Conservation (phyloP, 495 filamentous ascomycete species). For the Xylaria venustula region DNA sequence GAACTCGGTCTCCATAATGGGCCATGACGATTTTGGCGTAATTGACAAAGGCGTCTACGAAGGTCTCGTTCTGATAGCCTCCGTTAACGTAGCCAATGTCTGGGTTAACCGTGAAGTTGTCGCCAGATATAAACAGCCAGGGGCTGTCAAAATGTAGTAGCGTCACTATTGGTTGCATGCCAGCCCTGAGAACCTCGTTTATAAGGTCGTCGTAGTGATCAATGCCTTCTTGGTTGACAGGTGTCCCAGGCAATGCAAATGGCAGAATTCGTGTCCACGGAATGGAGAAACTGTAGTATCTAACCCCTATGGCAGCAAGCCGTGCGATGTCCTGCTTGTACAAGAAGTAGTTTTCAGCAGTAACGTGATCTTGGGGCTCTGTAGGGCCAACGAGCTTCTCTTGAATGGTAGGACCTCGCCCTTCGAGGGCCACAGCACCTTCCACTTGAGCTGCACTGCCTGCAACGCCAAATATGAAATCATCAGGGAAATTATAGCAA, state of each 20-base stretch:
- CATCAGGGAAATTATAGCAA: constrained; percentile 20
- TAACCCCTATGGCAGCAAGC: constrained; percentile 47
- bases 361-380: constrained; percentile 35
- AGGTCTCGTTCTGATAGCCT: constrained; percentile 40
- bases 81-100: background rate
- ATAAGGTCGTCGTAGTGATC: constrained; percentile 50
- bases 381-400: constrained; percentile 30
- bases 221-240: constrained; percentile 45
- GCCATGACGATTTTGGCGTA: constrained; percentile 51
- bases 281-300: constrained; percentile 42
- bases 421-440: constrained; percentile 25
- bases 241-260: constrained; percentile 30
- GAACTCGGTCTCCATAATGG: constrained; percentile 47
- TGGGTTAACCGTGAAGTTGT: constrained; percentile 5
- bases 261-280: constrained; percentile 36
- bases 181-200: constrained; percentile 47
- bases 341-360: constrained; percentile 49
- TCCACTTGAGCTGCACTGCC: constrained; percentile 28
- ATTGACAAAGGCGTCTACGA: constrained; percentile 50
- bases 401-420: constrained; percentile 24
- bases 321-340: constrained; percentile 54
- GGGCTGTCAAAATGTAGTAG: constrained; percentile 58
- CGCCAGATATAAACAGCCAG: constrained; percentile 42
- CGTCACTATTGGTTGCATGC: constrained; percentile 52
- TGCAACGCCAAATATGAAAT: constrained; percentile 29